Conservation (phyloP, 75 land plant genomes). For the Sequoia sempervirens region DNA sequence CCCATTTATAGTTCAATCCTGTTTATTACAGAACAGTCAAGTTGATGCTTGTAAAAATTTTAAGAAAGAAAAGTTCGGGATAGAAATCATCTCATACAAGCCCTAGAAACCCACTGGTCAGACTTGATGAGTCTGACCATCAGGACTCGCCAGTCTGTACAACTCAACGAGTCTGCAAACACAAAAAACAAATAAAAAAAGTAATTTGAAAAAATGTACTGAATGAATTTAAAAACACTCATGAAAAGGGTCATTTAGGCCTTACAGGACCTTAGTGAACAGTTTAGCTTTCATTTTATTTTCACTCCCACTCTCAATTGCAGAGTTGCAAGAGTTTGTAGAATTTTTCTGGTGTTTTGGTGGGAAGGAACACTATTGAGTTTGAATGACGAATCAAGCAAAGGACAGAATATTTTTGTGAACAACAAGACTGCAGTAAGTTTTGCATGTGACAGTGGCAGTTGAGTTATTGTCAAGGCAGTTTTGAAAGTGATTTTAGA, state of each 20-base stretch:
- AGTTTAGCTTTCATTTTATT: background rate
- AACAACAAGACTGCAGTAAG: too few relatives aligned
- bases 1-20: background rate
- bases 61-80: too few relatives aligned
- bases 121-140: too few relatives aligned
- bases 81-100: background rate
- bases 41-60: background rate
- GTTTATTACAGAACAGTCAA: background rate
- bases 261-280: background rate
- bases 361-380: background rate
- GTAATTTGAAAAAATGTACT: too few relatives aligned
- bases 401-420: too few relatives aligned
- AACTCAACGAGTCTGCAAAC: background rate
- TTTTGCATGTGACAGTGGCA: too few relatives aligned
- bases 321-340: background rate
- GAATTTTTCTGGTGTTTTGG: background rate
- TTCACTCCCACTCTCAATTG: background rate
- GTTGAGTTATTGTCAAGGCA: too few relatives aligned
- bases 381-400: too few relatives aligned
- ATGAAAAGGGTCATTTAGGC: background rate
- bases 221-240: background rate
- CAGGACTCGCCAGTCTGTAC: too few relatives aligned
- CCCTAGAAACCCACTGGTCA: background rate
- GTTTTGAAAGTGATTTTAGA: too few relatives aligned
- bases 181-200: too few relatives aligned